Percentiles rank a stretch among this genome's conserved stretches.
Evolutionary conservation across 2,329 filamentous ascomycete genomes (phyloP).

Genomic region (Cytospora paraplurivora): DNA sequence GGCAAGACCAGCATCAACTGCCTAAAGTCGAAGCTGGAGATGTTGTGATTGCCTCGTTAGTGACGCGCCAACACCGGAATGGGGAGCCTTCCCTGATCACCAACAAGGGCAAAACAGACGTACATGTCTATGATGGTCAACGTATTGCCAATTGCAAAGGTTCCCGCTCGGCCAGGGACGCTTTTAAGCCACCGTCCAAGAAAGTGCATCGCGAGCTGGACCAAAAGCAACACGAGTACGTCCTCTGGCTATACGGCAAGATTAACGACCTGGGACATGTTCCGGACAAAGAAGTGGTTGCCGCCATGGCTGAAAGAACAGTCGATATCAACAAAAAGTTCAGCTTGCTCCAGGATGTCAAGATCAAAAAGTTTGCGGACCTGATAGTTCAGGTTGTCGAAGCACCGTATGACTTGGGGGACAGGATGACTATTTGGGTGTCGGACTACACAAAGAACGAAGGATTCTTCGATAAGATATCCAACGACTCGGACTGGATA

Average conservation of each 20-base stretch:
- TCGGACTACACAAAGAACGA: conserved; percentile 81
- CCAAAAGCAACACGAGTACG: conserved; percentile 45
- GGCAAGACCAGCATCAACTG: conserved; percentile 47
- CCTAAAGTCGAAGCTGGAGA: conserved; percentile 57
- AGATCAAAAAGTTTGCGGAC: conserved; percentile 62
- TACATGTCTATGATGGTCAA: conserved; percentile 47
- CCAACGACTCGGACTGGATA: conserved; percentile 35
- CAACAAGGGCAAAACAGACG: conserved; percentile 41
- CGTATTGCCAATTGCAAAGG: neutral
- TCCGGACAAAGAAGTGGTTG: conserved; percentile 48
- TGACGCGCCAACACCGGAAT: conserved; percentile 51
- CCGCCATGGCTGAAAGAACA: conserved; percentile 42
- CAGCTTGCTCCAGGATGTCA: conserved; percentile 64
- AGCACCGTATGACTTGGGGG: conserved; percentile 46
- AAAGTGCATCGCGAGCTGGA: conserved; percentile 29
- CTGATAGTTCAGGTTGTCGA: conserved; percentile 71
- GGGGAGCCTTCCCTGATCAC: conserved; percentile 47
- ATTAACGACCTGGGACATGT: conserved; percentile 45
- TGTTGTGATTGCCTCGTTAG: conserved; percentile 63
- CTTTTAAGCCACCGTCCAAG: conserved; percentile 33
- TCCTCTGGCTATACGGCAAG: conserved; percentile 50
- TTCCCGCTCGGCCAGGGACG: conserved; percentile 28
- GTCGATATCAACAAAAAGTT: conserved; percentile 58
- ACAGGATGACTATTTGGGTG: conserved; percentile 67
- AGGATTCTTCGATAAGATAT: conserved; percentile 57